phyloP scores from a whole-genome alignment of 164 flowering plant genomes.

The Umbilicus rupestris region DNA sequence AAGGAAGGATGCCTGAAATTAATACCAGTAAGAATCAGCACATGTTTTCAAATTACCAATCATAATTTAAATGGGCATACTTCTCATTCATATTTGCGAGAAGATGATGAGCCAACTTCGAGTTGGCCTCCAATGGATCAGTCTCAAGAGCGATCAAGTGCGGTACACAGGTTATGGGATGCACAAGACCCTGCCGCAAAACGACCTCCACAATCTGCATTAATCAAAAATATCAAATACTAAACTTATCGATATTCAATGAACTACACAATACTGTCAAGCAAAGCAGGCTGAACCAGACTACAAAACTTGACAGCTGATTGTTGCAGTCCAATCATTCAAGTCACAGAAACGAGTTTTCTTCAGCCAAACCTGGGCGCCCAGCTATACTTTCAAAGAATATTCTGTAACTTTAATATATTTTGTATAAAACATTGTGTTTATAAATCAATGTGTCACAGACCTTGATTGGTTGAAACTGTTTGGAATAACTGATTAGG shows the following conservation, averaged over 20 bases:
- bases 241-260: neutral
- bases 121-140: constrained; percentile 73
- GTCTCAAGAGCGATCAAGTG: constrained; percentile 93
- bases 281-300: neutral
- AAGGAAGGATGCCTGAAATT: constrained; percentile 81
- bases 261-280: neutral
- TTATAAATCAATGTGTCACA: neutral
- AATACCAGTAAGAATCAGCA: neutral
- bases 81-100: constrained; percentile 96
- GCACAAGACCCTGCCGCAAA: constrained; percentile 96
- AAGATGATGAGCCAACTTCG: constrained; percentile 89
- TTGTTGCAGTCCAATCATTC: neutral
- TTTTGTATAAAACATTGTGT: neutral
- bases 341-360: neutral
- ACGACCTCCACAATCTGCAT: constrained; percentile 93
- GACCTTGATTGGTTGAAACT: neutral
- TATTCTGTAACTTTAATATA: neutral
- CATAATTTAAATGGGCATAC: constrained; percentile 27
- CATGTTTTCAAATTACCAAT: neutral
- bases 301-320: neutral
- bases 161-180: constrained; percentile 97
- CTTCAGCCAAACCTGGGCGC: neutral
- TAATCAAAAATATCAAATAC: neutral
- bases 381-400: neutral
- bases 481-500: neutral